phyloP scores from a whole-genome alignment of 345 rosid genomes.

The Mercurialis annua region DNA sequence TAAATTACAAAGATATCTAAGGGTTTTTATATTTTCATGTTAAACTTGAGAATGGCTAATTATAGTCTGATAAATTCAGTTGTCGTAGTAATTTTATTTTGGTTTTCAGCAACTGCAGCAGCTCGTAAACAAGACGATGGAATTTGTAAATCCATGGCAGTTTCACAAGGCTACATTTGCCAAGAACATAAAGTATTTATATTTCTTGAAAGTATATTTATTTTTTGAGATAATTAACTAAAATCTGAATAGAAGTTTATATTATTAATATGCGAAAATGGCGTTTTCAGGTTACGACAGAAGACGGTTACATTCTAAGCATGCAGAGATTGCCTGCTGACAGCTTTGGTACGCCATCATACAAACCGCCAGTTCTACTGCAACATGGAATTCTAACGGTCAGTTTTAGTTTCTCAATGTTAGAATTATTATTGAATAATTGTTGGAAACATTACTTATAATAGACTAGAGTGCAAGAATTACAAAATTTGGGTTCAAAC shows the following conservation, averaged over 20 bases:
- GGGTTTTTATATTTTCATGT: too few relatives aligned
- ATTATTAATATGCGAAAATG: too few relatives aligned
- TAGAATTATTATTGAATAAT: background rate
- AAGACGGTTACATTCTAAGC: slow-evolving; percentile 50
- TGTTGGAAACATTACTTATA: too few relatives aligned
- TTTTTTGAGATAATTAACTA: background rate
- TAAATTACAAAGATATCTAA: too few relatives aligned
- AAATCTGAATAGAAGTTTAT: too few relatives aligned
- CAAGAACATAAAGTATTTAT: slow-evolving; percentile 31
- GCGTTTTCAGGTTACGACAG: slow-evolving; percentile 41
- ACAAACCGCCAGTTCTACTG: slow-evolving; percentile 46
- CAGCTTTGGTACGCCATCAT: slow-evolving; percentile 21
- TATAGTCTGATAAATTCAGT: slow-evolving; percentile 2
- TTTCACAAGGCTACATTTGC: slow-evolving; percentile 34
- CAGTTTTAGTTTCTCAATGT: slow-evolving; percentile 1
- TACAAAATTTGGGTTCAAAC: too few relatives aligned
- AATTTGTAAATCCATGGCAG: slow-evolving; percentile 29
- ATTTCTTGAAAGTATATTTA: slow-evolving; percentile 4
- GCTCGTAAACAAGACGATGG: slow-evolving; percentile 24
- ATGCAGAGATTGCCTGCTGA: slow-evolving; percentile 40
- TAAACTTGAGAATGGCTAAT: too few relatives aligned
- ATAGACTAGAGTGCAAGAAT: too few relatives aligned
- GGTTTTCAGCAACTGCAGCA: slow-evolving; percentile 16
- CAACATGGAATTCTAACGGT: slow-evolving; percentile 50
- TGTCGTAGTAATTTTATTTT: background rate